Evolutionary conservation across 495 filamentous ascomycete genomes (phyloP).

Genomic region (Paragyromitra xinjiangensis): DNA sequence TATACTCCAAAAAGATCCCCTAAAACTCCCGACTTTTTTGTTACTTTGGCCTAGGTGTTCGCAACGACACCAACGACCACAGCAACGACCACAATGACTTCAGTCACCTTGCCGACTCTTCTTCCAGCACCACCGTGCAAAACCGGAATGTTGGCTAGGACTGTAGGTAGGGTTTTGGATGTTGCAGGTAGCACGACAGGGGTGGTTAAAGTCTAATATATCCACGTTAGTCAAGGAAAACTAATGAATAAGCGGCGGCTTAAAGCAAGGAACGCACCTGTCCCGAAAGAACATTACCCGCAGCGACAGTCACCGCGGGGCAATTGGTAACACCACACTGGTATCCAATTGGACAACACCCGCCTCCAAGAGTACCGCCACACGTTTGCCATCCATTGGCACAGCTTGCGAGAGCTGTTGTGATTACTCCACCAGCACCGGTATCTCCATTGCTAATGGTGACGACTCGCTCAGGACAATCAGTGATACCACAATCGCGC

Average conservation of each 20-base stretch:
- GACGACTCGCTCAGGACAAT: constrained; percentile 70
- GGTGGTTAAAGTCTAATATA: constrained; percentile 39
- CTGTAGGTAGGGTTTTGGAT: constrained; percentile 40
- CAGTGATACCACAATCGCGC: constrained; percentile 76
- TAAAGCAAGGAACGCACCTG: constrained; percentile 14
- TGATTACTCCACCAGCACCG: constrained; percentile 59
- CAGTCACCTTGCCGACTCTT: constrained; percentile 11
- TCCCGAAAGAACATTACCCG: constrained; percentile 40
- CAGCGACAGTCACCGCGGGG: constrained; percentile 46
- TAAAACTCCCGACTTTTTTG: constrained; percentile 13
- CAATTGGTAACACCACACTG: constrained; percentile 76
- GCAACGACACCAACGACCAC: constrained; percentile 46
- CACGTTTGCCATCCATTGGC: constrained; percentile 83
- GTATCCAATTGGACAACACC: constrained; percentile 81
- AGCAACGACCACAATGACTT: constrained; percentile 46
- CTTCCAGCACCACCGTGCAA: constrained; percentile 4
- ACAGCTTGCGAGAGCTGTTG: constrained; percentile 62
- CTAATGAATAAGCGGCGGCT: background rate
- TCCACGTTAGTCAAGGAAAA: constrained; percentile 14
- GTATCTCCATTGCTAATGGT: constrained; percentile 74
- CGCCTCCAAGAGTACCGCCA: constrained; percentile 70
- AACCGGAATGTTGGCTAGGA: constrained; percentile 16
- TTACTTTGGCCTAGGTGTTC: constrained; percentile 12
- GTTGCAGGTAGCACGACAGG: constrained; percentile 39
- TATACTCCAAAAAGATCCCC: constrained; percentile 44